Evolutionary conservation across 208 protist genomes (phyloP).

Genomic region (Trypanosoma mega): DNA sequence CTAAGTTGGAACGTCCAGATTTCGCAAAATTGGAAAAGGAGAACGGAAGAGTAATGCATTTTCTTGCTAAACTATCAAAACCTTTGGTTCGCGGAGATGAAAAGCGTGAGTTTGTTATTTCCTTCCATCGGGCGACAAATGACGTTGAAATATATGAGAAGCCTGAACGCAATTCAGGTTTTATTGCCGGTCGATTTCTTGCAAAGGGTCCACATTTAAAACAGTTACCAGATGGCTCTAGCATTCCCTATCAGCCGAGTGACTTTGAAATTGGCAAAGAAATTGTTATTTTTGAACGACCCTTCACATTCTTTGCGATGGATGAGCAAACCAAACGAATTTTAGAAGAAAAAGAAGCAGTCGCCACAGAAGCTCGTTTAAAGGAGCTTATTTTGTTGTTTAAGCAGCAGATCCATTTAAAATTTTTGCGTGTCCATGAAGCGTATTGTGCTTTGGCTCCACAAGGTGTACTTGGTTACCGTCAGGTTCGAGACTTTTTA

Average conservation of each 20-base stretch:
- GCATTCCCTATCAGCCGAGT: constrained; percentile 46
- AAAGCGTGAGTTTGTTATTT: constrained; percentile 83
- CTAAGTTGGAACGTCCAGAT: constrained; percentile 66
- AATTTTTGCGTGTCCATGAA: constrained; percentile 70
- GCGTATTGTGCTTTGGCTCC: constrained; percentile 76
- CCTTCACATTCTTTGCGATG: constrained; percentile 75
- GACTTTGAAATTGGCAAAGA: constrained; percentile 81
- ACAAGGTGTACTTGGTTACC: constrained; percentile 73
- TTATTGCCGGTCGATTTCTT: constrained; percentile 90
- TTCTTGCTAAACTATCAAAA: constrained; percentile 58
- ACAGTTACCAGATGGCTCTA: constrained; percentile 59
- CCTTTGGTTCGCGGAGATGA: constrained; percentile 71
- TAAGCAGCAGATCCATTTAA: constrained; percentile 79
- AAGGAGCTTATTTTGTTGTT: constrained; percentile 71
- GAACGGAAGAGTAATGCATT: constrained; percentile 85
- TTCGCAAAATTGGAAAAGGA: constrained; percentile 61
- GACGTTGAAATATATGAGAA: constrained; percentile 88
- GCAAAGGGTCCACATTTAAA: constrained; percentile 73
- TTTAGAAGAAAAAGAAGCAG: constrained; percentile 62
- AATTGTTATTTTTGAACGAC: constrained; percentile 66
- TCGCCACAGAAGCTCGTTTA: constrained; percentile 54
- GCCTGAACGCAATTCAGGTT: constrained; percentile 80
- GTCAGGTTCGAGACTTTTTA: constrained; percentile 81
- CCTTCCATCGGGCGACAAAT: constrained; percentile 87
- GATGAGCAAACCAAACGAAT: constrained; percentile 69